phyloP scores from a whole-genome alignment of 2,329 filamentous ascomycete species.

The Boeremia exigua region DNA sequence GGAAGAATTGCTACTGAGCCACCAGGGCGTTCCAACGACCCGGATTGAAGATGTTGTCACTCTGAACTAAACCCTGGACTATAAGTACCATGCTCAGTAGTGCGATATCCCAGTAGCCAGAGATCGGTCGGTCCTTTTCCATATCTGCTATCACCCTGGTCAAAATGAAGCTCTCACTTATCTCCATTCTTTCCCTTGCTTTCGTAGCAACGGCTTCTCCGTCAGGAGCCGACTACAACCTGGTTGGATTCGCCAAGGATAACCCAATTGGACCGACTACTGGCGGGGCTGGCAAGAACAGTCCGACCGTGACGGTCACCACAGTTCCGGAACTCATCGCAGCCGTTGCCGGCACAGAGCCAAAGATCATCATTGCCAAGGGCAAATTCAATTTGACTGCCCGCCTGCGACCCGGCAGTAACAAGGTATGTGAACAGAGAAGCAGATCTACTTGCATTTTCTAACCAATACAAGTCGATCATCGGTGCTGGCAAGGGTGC shows the following conservation, averaged over 20 bases:
- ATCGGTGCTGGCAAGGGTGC: constrained; percentile 46
- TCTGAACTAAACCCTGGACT: neutral
- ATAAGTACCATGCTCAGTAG: constrained; percentile 14
- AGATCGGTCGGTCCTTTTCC: constrained; percentile 1
- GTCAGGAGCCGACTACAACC: constrained; percentile 30
- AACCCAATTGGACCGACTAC: constrained; percentile 44
- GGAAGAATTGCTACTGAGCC: constrained; percentile 21
- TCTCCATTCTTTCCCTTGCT: constrained; percentile 26
- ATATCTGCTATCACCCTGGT: neutral
- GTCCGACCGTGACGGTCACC: constrained; percentile 38
- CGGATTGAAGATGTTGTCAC: neutral
- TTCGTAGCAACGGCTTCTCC: constrained; percentile 28
- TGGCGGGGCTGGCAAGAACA: constrained; percentile 37
- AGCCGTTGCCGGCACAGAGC: constrained; percentile 33
- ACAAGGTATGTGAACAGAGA: constrained; percentile 26
- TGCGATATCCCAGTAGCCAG: neutral
- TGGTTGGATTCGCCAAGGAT: constrained; percentile 43
- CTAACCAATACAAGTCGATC: constrained; percentile 33
- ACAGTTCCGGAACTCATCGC: constrained; percentile 34
- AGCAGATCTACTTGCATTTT: constrained; percentile 27
- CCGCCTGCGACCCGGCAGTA: constrained; percentile 54
- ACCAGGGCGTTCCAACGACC: constrained; percentile 6
- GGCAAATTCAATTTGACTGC: constrained; percentile 52
- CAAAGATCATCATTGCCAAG: constrained; percentile 52
- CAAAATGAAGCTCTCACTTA: constrained; percentile 36